Conservation (phyloP, 106 monocot species). For the Iris macrosiphon region DNA sequence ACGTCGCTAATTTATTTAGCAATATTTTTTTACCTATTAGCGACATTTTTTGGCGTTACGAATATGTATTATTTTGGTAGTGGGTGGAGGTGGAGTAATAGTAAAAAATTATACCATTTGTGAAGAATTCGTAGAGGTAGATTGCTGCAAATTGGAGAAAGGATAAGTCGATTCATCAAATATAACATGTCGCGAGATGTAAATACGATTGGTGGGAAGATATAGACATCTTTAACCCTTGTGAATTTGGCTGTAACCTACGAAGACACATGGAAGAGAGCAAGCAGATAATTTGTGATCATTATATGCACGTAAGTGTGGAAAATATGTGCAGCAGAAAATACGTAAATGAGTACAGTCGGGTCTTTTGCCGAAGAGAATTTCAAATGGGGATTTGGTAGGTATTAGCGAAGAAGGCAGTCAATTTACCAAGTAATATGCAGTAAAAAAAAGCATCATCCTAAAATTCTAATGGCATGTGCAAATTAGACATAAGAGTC, state of each 20-base stretch:
- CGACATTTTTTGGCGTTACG: too few species aligned
- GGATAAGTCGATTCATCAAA: constrained; percentile 3
- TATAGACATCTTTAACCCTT: constrained; percentile 1
- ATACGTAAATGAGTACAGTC: constrained; percentile 3
- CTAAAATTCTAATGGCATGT: constrained; percentile 1
- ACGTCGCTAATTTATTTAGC: too few species aligned
- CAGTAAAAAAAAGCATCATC: neutral
- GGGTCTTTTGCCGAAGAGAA: neutral
- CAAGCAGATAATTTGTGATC: neutral
- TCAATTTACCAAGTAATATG: constrained; percentile 5
- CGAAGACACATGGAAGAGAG: constrained; percentile 2
- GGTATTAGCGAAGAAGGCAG: neutral
- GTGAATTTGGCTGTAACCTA: neutral
- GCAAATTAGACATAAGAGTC: constrained; percentile 4
- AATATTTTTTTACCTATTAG: too few species aligned
- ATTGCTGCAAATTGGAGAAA: too few species aligned
- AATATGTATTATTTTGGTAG: too few species aligned
- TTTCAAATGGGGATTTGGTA: constrained; percentile 1
- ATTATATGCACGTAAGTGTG: constrained; percentile 2
- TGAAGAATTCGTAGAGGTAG: too few species aligned
- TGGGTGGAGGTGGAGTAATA: too few species aligned
- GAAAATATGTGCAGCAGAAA: constrained; percentile 14
- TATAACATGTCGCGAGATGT: neutral
- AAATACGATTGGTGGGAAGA: neutral
- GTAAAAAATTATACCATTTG: too few species aligned